Evolutionary conservation across 148 eudicot genomes (phyloP).

Genomic region (Nepenthes mirabilis): DNA sequence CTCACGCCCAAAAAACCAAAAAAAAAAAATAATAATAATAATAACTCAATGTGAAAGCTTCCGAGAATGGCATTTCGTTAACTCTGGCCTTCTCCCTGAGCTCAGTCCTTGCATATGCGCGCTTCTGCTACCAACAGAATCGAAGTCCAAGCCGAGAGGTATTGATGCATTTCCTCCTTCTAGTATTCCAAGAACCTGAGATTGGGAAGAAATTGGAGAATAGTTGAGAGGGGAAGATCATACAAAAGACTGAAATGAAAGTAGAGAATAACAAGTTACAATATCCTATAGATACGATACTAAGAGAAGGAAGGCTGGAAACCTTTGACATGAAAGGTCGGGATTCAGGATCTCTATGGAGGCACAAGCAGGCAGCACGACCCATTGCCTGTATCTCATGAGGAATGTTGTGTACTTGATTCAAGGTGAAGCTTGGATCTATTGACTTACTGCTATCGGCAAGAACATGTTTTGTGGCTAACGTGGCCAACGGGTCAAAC

Average conservation of each 20-base stretch:
- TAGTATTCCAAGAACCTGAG: conserved; percentile 53
- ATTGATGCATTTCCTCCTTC: conserved; percentile 47
- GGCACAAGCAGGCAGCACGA: conserved; percentile 73
- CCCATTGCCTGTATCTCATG: conserved; percentile 57
- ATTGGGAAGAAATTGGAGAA: neutral
- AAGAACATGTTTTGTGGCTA: conserved; percentile 18
- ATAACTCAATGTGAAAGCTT: conserved; percentile 47
- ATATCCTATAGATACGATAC: neutral
- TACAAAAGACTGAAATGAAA: neutral
- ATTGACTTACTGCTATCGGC: conserved; percentile 21
- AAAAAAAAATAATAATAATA: neutral
- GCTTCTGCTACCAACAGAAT: conserved; percentile 60
- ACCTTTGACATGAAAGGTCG: conserved; percentile 96
- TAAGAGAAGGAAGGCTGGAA: neutral
- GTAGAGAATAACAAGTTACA: neutral
- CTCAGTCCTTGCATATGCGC: conserved; percentile 46
- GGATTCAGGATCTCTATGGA: conserved; percentile 65
- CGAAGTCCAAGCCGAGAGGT: conserved; percentile 46
- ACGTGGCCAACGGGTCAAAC: conserved; percentile 27
- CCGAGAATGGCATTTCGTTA: conserved; percentile 53
- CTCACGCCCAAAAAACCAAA: neutral
- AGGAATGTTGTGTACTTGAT: conserved; percentile 36
- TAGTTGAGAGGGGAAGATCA: neutral
- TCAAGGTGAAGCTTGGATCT: conserved; percentile 25
- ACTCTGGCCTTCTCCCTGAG: conserved; percentile 20